These are phyloP conservation scores for Diophrys appendiculata DNA, from an alignment of 73 alveolate genomes.

Conservation along the genomic window DNA sequence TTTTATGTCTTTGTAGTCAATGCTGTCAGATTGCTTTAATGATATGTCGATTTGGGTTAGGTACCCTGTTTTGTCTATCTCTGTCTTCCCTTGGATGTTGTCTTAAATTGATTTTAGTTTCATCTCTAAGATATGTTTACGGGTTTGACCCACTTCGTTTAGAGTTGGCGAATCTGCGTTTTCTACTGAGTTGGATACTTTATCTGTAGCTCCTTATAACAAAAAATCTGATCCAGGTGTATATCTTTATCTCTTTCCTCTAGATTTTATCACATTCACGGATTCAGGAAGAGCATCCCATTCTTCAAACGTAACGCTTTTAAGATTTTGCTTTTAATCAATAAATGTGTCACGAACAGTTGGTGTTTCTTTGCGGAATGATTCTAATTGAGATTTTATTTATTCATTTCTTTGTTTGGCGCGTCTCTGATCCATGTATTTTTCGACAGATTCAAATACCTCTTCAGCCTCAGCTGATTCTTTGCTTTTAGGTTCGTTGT, in stretches of 20 bases:
- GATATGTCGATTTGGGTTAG: conserved; percentile 60
- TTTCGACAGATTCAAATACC: conserved; percentile 57
- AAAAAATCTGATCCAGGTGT: conserved; percentile 80
- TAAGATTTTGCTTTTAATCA: conserved; percentile 75
- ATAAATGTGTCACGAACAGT: conserved; percentile 56
- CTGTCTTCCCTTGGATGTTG: conserved; percentile 41
- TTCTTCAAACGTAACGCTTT: conserved; percentile 62
- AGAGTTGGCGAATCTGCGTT: conserved; percentile 23
- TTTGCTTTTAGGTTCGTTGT: conserved; percentile 67
- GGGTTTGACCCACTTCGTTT: conserved; percentile 56
- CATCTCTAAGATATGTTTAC: conserved; percentile 57
- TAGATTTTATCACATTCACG: conserved; percentile 46
- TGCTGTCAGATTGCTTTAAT: conserved; percentile 21
- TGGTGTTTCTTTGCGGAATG: conserved; percentile 29
- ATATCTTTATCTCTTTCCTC: conserved; percentile 60
- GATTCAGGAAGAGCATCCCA: conserved; percentile 81
- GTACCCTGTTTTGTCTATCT: conserved; percentile 70
- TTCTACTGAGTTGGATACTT: conserved; percentile 38
- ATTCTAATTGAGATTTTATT: conserved; percentile 52
- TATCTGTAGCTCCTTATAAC: conserved; percentile 51
- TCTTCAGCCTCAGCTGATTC: neutral
- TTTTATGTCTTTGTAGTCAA: conserved; percentile 90
- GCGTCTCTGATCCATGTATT: conserved; percentile 74
- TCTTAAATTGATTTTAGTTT: conserved; percentile 52
- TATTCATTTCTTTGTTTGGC: conserved; percentile 50